Evolutionary conservation across 2,329 filamentous ascomycete species (phyloP), one percentile per base, ranked within the genome.

Genomic region (Colletotrichum noveboracense): DNA sequence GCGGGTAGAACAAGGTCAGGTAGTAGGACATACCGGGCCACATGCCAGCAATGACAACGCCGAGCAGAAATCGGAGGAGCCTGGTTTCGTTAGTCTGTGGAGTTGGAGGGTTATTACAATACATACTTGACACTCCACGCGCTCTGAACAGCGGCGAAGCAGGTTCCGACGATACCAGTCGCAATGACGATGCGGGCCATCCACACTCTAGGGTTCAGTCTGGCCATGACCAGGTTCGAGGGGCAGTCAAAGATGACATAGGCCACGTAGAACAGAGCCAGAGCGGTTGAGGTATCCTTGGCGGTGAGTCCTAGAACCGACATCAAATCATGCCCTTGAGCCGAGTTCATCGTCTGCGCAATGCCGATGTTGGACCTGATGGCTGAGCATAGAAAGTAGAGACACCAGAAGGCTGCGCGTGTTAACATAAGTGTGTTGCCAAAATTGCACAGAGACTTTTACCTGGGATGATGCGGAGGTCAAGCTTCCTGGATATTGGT

Each of bases 11-110:
- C 9, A 98, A 89, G 0, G 96, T 97, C 62, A 98, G 88, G 81
- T 98, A 98, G 83, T 97, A 97, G 12, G 95, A 92, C 96, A 98
- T 98, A 66, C 96, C 96, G 0, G 96, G 96, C 96, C 96, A 98
- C 93, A 98, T 96, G 62, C 96, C 96, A 2, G 96, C 96, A 82
- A 96, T 96, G 28, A 98, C 95, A 16, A 97, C 90, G 64, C 96
- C 96, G 8, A 98, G 91, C 13, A 98, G 89, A 71, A 98, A 93
- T 9, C 96, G 93, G 32, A 98, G 89, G n/a, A 98, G 88, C 79
- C 91, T 91, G 60, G 7, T 10, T 21, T 3, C 26, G 70, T 65
- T 56, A 60, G 36, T 58, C 55, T 78, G 34, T 83, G 77, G 6
- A 69, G 28, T n/a, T 9, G 36, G 65, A 16, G 58, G n/a, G 60